Conservation (phyloP, 495 filamentous ascomycete species). For the Neurospora sp. region DNA sequence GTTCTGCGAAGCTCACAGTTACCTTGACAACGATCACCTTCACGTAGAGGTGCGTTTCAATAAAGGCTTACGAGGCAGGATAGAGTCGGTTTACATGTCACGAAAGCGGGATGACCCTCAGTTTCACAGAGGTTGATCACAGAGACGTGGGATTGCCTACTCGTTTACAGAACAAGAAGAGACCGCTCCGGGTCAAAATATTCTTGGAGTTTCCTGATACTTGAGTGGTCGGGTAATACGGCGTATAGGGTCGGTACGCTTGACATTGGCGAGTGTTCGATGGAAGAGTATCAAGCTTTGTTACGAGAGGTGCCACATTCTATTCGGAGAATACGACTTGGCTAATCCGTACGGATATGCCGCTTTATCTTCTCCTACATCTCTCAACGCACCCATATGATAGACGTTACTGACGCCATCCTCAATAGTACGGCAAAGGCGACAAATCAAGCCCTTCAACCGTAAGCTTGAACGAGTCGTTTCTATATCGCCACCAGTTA, state of each 20-base stretch:
- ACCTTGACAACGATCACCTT: neutral
- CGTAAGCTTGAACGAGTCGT: slow-evolving; percentile 68
- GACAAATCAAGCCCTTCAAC: slow-evolving; percentile 64
- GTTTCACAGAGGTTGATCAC: neutral
- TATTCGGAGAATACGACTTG: neutral
- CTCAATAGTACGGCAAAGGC: slow-evolving; percentile 50
- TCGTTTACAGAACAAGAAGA: neutral
- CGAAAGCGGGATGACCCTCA: neutral
- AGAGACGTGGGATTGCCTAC: neutral
- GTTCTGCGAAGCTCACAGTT: neutral
- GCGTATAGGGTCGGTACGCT: neutral
- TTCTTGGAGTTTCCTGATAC: neutral
- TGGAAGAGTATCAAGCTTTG: neutral
- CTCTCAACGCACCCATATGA: too few species aligned
- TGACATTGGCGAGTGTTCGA: neutral
- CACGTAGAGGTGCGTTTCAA: neutral
- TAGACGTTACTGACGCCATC: neutral
- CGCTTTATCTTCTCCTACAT: too few species aligned
- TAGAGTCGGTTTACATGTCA: neutral
- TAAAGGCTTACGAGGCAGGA: neutral
- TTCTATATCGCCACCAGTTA: slow-evolving; percentile 28
- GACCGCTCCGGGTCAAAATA: neutral
- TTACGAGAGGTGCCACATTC: neutral
- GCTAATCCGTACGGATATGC: neutral
- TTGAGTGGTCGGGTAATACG: neutral